These are phyloP conservation scores for Suillus alpinus DNA, from an alignment of 768 basidiomycete species.

Conservation along the genomic window DNA sequence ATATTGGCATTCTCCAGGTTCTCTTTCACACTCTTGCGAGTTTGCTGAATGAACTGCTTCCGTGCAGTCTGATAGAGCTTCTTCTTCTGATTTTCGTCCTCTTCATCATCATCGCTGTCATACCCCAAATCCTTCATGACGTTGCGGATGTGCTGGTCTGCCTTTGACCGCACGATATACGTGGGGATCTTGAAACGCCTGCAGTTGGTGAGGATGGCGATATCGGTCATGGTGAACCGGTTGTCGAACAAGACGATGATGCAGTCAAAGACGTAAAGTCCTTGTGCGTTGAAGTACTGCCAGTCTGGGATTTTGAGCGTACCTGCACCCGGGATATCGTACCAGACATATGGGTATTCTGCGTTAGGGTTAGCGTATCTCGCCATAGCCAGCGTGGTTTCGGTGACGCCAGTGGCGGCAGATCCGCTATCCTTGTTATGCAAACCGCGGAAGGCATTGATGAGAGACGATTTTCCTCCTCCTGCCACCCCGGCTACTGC, in stretches of 20 bases:
- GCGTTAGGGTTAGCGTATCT: conserved; percentile 28
- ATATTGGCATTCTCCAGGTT: conserved; percentile 25
- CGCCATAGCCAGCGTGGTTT: conserved; percentile 29
- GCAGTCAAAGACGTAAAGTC: conserved; percentile 36
- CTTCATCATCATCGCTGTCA: conserved; percentile 22
- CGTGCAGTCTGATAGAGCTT: conserved; percentile 24
- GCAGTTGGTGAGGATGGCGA: conserved; percentile 32
- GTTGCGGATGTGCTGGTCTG: conserved; percentile 14
- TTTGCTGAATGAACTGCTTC: conserved; percentile 27
- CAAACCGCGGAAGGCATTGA: conserved; percentile 33
- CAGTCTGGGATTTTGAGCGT: conserved; percentile 34
- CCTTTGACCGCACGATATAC: conserved; percentile 29
- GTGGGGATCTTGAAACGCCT: conserved; percentile 33
- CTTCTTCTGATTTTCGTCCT: conserved; percentile 9
- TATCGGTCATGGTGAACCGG: conserved; percentile 35
- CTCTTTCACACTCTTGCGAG: conserved; percentile 21
- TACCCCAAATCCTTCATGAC: conserved; percentile 25
- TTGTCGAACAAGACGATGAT: conserved; percentile 34
- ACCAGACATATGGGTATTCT: conserved; percentile 30
- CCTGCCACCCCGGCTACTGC: conserved; percentile 30
- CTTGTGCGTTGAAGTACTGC: conserved; percentile 38
- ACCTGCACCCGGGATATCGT: conserved; percentile 37
- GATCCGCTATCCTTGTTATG: conserved; percentile 23
- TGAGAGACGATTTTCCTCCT: conserved; percentile 29
- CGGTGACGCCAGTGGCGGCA: conserved; percentile 31